Base-by-base conservation (phyloP, 2,329 filamentous ascomycete species). In the Byssoonygena ceratinophila region DNA sequence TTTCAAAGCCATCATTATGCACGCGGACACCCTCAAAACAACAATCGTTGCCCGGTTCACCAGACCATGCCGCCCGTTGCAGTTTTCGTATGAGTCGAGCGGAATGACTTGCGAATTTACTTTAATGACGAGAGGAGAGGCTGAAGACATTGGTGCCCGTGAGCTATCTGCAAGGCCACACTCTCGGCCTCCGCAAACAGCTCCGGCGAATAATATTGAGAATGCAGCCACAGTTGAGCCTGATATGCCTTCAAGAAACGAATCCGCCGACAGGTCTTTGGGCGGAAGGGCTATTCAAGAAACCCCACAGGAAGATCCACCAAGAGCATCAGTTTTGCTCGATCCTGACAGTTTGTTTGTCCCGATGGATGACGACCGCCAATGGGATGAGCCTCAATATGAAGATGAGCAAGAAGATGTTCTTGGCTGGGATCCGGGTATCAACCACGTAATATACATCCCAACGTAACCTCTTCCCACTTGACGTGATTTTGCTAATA, bases 61-160 rank as follows among this genome's bases (percentile, higher is more conserved):
- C 1, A 71, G 73, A 20, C 79, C 81, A 3, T 78, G 73, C 31
- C 73, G 78, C 27, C 81, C 81, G 3, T 62, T 83, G 56, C 80
- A 83, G 57, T 75, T 84, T 57, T 75, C 69, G 54, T 84, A 83
- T 57, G 71, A 74, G 34, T 71, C 72, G 49, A 71, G 74, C 44
- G 80, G 79, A 8, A 64, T 83, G 31, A 63, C 71, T 36, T 77
- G 78, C 58, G 77, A 82, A 53, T 83, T 81, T 60, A 83, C 78
- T 1, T 67, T 84, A 39, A 83, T 83, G 81, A 84, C 81, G 18
- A 75, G 75, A 52, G 81, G 80, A 31, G 77, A 81, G 50, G 70
- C 71, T 57, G 68, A 64, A 25, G 71, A 66, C 14, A 51, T 39
- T 16, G 66, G 67, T 55, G 68, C 64, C 46, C 63, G 64, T 22